A percentile compares a stretch with the other conserved stretches of the same genome.
Evolutionary conservation across 1,139 yeast genomes (phyloP).

Genomic region (Blastobotrys illinoisensis): DNA sequence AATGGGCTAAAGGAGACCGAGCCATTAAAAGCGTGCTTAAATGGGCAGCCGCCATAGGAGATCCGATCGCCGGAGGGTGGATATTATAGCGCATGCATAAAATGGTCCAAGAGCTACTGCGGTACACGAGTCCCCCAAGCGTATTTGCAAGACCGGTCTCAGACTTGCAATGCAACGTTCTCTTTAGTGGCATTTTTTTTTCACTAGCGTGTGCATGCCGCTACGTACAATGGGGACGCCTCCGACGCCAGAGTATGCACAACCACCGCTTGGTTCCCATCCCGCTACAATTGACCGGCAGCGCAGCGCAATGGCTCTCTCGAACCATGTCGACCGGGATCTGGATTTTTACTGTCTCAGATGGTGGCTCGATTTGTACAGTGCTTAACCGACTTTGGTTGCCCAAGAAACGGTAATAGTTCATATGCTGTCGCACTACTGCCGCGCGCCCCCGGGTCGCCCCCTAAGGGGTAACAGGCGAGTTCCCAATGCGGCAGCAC

Average conservation of each 20-base stretch:
- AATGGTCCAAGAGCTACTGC: background rate
- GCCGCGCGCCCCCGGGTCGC: background rate
- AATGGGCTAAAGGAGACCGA: background rate
- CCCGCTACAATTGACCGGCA: no score
- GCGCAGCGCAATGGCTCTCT: no score
- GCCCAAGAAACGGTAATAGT: background rate
- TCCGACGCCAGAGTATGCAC: no score
- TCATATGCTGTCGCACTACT: background rate
- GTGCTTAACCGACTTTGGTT: background rate
- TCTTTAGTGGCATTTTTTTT: background rate
- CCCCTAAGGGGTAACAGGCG: background rate
- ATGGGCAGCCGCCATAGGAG: background rate
- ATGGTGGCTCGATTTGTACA: background rate
- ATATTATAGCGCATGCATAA: background rate
- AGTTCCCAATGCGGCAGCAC: background rate
- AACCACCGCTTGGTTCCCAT: no score
- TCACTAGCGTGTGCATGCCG: no score
- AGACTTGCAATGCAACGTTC: background rate
- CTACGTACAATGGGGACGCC: background rate
- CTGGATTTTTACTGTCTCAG: background rate
- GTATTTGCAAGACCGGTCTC: background rate
- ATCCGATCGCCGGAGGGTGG: background rate
- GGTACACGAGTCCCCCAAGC: background rate
- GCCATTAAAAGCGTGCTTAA: background rate
- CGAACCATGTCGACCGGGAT: background rate